Percentiles rank a stretch among this genome's conserved stretches.
Evolutionary conservation across 129 eudicot species (phyloP).

Genomic region (Apium graveolens): DNA sequence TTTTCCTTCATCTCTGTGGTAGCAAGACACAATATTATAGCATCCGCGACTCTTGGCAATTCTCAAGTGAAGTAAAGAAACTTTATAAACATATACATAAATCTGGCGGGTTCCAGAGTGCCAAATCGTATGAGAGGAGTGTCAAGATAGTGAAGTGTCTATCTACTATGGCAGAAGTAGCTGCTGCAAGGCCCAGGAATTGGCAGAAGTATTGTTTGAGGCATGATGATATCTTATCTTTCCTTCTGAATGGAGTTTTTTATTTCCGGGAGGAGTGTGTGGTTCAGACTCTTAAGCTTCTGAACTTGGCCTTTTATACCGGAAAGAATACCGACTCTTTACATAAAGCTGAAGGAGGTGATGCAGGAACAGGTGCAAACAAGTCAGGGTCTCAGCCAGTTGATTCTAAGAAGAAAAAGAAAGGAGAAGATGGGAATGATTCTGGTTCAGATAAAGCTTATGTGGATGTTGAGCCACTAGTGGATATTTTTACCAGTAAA

Average conservation of each 20-base stretch:
- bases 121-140: conserved; percentile 89
- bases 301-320: conserved; percentile 75
- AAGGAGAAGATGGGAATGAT: conserved; percentile 78
- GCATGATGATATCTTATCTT: conserved; percentile 81
- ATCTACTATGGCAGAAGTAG: conserved; percentile 91
- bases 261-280: conserved; percentile 90
- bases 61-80: conserved; percentile 85
- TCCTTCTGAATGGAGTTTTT: conserved; percentile 70
- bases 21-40: conserved; percentile 97
- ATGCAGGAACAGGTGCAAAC: conserved; percentile 45
- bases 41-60: conserved; percentile 93
- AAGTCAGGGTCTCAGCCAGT: conserved; percentile 57
- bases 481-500: conserved; percentile 67
- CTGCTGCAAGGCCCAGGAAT: conserved; percentile 91
- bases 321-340: conserved; percentile 67
- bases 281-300: conserved; percentile 72
- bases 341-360: conserved; percentile 70
- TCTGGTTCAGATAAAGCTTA: conserved; percentile 67
- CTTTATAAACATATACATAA: conserved; percentile 79
- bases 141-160: conserved; percentile 87
- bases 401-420: conserved; percentile 92
- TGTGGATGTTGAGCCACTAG: conserved; percentile 82
- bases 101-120: conserved; percentile 81
- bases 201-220: conserved; percentile 96
- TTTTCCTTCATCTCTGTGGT: conserved; percentile 91